Evolutionary conservation across 768 basidiomycete genomes (phyloP).

Genomic region (Pholiota conissans): DNA sequence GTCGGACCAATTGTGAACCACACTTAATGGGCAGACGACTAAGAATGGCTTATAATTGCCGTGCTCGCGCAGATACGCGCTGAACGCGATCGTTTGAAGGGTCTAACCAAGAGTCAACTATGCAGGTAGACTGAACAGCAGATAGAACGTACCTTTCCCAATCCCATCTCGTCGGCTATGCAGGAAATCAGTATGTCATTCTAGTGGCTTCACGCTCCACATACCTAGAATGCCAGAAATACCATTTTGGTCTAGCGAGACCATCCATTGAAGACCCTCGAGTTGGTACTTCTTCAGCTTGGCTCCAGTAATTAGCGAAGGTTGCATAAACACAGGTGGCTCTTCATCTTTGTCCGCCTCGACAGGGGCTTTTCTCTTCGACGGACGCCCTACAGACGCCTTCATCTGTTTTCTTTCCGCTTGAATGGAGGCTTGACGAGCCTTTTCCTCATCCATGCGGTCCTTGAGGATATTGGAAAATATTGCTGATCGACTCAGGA

Average conservation of each 20-base stretch:
- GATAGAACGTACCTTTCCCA: constrained; percentile 64
- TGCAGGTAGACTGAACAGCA: background rate
- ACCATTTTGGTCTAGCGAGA: constrained; percentile 81
- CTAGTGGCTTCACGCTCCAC: no score
- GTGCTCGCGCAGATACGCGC: constrained; percentile 82
- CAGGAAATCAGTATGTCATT: background rate
- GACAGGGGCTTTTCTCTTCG: constrained; percentile 24
- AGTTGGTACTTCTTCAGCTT: constrained; percentile 89
- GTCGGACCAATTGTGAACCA: constrained; percentile 87
- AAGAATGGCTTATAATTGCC: constrained; percentile 76
- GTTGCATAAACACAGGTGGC: constrained; percentile 60
- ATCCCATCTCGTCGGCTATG: constrained; percentile 91
- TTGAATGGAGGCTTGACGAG: constrained; percentile 24
- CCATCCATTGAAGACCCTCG: constrained; percentile 96
- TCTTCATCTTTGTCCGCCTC: constrained; percentile 23
- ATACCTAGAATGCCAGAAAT: constrained; percentile 77
- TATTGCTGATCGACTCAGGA: constrained; percentile 76
- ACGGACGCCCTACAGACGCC: constrained; percentile 12
- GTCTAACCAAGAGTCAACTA: constrained; percentile 50
- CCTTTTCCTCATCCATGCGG: constrained; percentile 69
- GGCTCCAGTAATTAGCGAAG: constrained; percentile 79
- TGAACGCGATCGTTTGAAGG: constrained; percentile 91
- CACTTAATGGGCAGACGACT: constrained; percentile 90
- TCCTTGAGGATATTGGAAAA: constrained; percentile 71
- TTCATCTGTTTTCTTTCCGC: constrained; percentile 27